phyloP scores from a whole-genome alignment of 768 basidiomycete genomes.

The Boletus barrowsii region DNA sequence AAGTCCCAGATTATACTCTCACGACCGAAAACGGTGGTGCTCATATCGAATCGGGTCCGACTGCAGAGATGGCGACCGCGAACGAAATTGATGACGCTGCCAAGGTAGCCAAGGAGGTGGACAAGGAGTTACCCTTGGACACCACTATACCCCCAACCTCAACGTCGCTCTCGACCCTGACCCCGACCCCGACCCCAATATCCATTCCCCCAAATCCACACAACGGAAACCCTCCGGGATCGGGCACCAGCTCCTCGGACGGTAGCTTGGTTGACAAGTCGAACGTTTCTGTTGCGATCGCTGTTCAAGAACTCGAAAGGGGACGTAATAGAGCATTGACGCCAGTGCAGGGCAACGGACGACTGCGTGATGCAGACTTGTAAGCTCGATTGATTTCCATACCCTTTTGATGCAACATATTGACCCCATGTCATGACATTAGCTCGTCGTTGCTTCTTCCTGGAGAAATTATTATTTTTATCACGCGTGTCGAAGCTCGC shows the following conservation, averaged over 20 bases:
- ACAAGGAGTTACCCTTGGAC: constrained; percentile 4
- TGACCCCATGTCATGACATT: not conserved
- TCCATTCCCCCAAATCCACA: not conserved
- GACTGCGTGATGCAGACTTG: constrained; percentile 40
- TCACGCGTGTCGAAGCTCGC: constrained; percentile 52
- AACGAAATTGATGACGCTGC: not conserved
- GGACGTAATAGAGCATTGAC: constrained; percentile 54
- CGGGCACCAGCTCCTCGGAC: constrained; percentile 48
- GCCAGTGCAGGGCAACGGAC: constrained; percentile 50
- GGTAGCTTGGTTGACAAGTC: constrained; percentile 42
- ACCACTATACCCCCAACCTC: constrained; percentile 3
- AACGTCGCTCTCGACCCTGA: not conserved
- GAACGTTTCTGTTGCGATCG: constrained; percentile 31
- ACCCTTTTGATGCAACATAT: not conserved
- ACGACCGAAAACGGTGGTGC: not conserved
- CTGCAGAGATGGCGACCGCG: not conserved
- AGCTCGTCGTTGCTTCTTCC: constrained; percentile 40
- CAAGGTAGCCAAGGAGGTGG: constrained; percentile 1
- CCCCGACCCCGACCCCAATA: constrained; percentile 10
- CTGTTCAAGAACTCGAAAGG: constrained; percentile 38
- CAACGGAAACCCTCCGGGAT: constrained; percentile 25
- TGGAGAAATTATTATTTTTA: constrained; percentile 49
- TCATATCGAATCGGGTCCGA: not conserved
- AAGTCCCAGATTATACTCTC: constrained; percentile 34
- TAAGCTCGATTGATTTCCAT: constrained; percentile 24